Conservation (phyloP, 441 rosid genomes). For the Adansonia grandidieri region DNA sequence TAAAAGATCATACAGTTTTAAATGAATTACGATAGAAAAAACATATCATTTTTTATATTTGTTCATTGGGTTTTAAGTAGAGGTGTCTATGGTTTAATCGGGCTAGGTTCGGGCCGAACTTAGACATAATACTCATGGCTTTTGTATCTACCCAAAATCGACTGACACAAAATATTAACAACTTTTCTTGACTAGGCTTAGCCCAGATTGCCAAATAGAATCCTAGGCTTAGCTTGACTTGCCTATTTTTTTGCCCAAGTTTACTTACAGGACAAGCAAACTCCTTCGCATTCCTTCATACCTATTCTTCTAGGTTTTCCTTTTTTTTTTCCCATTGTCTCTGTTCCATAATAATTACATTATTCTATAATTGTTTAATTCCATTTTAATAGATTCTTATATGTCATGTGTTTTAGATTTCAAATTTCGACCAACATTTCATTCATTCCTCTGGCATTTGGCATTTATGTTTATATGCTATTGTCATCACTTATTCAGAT, state of each 20-base stretch:
- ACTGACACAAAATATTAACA: no score
- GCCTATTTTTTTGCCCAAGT: conserved; percentile 47
- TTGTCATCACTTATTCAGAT: not conserved
- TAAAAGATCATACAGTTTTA: no score
- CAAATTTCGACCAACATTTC: not conserved
- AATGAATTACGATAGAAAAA: no score
- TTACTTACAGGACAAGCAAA: conserved; percentile 69
- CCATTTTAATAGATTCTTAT: not conserved
- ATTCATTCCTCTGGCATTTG: not conserved
- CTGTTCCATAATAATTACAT: not conserved
- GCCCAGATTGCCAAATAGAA: no score
- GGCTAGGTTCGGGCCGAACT: no score
- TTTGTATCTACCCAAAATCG: no score
- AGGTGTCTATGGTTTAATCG: no score
- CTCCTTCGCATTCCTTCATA: conserved; percentile 67
- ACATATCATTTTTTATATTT: no score
- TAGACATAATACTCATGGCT: no score
- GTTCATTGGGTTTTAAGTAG: no score
- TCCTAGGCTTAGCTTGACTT: conserved; percentile 25
- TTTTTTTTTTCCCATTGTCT: conserved; percentile 10
- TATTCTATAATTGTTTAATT: not conserved
- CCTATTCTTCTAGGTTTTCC: conserved; percentile 61
- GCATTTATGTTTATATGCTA: not conserved
- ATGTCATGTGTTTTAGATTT: no score
- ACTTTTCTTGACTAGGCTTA: no score